phyloP scores from a whole-genome alignment of 768 basidiomycete species.

The Tylopilus plumbeoviolaceoides region DNA sequence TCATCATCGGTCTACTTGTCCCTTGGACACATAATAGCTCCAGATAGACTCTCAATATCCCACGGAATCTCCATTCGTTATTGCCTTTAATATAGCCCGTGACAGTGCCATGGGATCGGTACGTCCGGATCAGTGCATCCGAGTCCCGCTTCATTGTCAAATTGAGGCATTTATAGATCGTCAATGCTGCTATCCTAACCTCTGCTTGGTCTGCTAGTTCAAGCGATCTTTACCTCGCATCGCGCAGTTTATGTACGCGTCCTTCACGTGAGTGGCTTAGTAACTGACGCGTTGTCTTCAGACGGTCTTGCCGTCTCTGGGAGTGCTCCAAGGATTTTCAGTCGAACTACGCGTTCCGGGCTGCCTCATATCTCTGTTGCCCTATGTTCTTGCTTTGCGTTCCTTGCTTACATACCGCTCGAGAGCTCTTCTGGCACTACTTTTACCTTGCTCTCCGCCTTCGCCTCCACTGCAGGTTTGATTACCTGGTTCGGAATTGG shows the following conservation, averaged over 20 bases:
- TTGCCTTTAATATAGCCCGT: not conserved
- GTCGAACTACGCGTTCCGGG: not conserved
- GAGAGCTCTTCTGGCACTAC: constrained; percentile 32
- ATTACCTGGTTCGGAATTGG: constrained; percentile 45
- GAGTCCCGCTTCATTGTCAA: not conserved
- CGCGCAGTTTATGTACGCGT: constrained; percentile 2
- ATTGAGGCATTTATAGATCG: not conserved
- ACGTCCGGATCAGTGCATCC: not conserved
- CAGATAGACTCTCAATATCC: no score
- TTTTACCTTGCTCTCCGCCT: constrained; percentile 39
- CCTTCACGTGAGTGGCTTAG: not conserved
- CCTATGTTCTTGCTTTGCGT: constrained; percentile 28
- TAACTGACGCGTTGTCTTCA: constrained; percentile 28
- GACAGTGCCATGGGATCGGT: not conserved
- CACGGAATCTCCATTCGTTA: not conserved
- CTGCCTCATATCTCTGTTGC: not conserved
- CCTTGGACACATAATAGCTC: constrained; percentile 18
- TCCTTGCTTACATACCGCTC: constrained; percentile 41
- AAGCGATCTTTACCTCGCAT: constrained; percentile 3
- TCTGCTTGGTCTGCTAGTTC: constrained; percentile 6
- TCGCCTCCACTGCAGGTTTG: constrained; percentile 38
- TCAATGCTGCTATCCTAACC: constrained; percentile 4
- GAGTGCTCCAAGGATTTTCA: constrained; percentile 42
- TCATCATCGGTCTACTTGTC: constrained; percentile 4
- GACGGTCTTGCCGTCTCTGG: constrained; percentile 50